Evolutionary conservation across 2,329 filamentous ascomycete genomes (phyloP).

Genomic region (Massarina eburnea): DNA sequence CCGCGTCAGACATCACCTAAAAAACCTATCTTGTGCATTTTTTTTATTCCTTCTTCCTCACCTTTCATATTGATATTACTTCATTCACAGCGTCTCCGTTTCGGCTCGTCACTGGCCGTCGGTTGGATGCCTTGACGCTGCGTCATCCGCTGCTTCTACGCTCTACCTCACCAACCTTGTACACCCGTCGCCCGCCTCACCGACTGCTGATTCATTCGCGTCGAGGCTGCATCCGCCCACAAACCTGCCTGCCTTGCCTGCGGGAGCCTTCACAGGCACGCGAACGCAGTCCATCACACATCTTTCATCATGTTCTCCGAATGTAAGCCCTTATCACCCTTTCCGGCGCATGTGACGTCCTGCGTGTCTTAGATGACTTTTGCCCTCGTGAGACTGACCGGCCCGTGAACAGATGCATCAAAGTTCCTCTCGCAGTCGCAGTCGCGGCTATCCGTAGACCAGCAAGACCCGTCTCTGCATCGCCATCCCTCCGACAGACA

Average conservation of each 20-base stretch:
- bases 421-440: constrained; percentile 97
- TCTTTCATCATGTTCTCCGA: constrained; percentile 73
- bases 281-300: constrained; percentile 11
- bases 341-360: constrained; percentile 37
- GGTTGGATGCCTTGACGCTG: constrained; percentile 28
- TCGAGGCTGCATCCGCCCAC: constrained; percentile 22
- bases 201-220: constrained; percentile 24
- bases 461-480: constrained; percentile 51
- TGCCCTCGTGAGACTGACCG: constrained; percentile 48
- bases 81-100: constrained; percentile 2
- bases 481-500: constrained; percentile 51
- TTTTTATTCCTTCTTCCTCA: too few species aligned
- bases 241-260: constrained; percentile 19
- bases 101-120: constrained; percentile 10
- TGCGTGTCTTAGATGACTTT: constrained; percentile 26
- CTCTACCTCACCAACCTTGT: constrained; percentile 17
- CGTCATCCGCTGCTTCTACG: constrained; percentile 31
- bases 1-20: too few species aligned
- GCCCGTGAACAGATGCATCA: constrained; percentile 74
- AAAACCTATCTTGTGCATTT: too few species aligned
- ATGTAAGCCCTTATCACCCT: constrained; percentile 63
- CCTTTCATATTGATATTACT: too few species aligned
- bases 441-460: constrained; percentile 78
- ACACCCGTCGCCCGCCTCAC: constrained; percentile 33
- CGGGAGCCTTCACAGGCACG: constrained; percentile 22